Conservation (phyloP, 352 stramenopile species). For the Pythium volutum region DNA sequence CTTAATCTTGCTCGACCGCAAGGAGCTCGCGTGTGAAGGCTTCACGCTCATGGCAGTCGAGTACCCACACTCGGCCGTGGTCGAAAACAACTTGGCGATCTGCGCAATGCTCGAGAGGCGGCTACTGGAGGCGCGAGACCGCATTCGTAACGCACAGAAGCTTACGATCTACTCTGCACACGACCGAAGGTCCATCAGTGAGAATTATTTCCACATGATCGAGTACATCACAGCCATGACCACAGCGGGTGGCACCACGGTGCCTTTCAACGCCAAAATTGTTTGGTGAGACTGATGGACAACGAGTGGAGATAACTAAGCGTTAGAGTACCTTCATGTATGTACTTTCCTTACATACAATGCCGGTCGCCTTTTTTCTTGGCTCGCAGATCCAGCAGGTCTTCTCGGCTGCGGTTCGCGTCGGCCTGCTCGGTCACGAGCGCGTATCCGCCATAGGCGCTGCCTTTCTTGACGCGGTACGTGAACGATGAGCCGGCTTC, state of each 20-base stretch:
- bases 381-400: conserved; percentile 78
- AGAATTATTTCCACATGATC: conserved; percentile 18
- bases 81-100: conserved; percentile 25
- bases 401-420: conserved; percentile 68
- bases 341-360: conserved; percentile 53
- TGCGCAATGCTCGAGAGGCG: conserved; percentile 5
- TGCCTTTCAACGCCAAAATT: conserved; percentile 4
- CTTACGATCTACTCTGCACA: not conserved
- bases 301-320: too few relatives aligned
- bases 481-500: conserved; percentile 65
- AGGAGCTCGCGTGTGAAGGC: conserved; percentile 17
- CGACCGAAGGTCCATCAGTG: not conserved
- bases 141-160: conserved; percentile 6
- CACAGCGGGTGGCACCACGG: not conserved
- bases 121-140: conserved; percentile 3
- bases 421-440: conserved; percentile 81
- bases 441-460: conserved; percentile 79
- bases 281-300: conserved; percentile 18
- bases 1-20: conserved; percentile 11
- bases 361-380: conserved; percentile 89
- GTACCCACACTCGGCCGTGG: conserved; percentile 12
- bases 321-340: not conserved
- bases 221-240: conserved; percentile 4
- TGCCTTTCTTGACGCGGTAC: conserved; percentile 84
- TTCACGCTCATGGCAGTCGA: conserved; percentile 13